These are phyloP conservation scores for Rhynchosporium agropyri DNA, from an alignment of 2,329 filamentous ascomycete species.

Conservation along the genomic window DNA sequence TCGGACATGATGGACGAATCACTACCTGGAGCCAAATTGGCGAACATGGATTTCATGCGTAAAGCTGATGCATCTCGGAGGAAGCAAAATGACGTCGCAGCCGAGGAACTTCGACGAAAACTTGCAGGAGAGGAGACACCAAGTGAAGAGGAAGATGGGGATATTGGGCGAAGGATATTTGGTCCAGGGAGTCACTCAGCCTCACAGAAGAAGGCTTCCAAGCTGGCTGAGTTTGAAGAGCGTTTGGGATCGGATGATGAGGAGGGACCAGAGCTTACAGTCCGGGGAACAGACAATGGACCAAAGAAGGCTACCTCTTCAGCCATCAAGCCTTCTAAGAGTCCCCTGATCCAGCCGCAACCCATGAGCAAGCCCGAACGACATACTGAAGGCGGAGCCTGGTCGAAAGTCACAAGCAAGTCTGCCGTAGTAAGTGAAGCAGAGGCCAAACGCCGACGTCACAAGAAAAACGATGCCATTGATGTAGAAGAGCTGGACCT, in stretches of 20 bases:
- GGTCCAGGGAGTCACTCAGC: constrained; percentile 54
- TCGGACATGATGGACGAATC: constrained; percentile 51
- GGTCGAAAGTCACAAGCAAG: constrained; percentile 39
- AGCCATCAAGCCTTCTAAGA: constrained; percentile 26
- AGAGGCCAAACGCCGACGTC: constrained; percentile 39
- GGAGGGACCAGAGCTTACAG: constrained; percentile 42
- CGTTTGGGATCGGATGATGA: constrained; percentile 49
- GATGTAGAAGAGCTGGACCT: constrained; percentile 42
- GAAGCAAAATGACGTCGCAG: constrained; percentile 77
- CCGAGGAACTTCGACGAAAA: constrained; percentile 70
- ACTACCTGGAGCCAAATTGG: constrained; percentile 65
- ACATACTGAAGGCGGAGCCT: constrained; percentile 40
- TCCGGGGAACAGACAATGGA: constrained; percentile 27
- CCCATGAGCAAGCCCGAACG: constrained; percentile 23
- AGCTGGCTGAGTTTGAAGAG: constrained; percentile 62
- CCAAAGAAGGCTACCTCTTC: constrained; percentile 11
- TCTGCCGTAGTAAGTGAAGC: constrained; percentile 33
- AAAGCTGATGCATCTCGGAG: constrained; percentile 79
- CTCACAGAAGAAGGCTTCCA: constrained; percentile 41
- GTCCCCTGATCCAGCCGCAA: constrained; percentile 5
- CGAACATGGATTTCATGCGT: constrained; percentile 92
- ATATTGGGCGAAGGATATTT: constrained; percentile 72
- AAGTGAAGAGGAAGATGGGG: constrained; percentile 53
- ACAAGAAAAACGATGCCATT: constrained; percentile 40
- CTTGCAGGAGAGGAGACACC: constrained; percentile 66